Evolutionary conservation across 1,284 basidiomycete species (phyloP).

Genomic region (Microbotryum silenes-acaulis): DNA sequence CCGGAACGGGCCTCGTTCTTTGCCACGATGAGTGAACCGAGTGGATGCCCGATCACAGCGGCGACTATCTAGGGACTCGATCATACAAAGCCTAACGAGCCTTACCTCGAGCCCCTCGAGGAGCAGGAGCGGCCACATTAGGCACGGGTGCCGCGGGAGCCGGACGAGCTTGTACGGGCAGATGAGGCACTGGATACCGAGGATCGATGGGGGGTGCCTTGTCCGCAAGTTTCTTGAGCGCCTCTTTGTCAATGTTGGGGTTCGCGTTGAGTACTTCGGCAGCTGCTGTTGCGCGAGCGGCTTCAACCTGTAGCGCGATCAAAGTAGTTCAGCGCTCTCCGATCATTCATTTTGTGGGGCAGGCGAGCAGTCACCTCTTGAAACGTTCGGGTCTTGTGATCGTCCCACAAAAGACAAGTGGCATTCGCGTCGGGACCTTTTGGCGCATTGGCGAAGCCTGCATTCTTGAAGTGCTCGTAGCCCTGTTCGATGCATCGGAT

Average conservation of each 20-base stretch:
- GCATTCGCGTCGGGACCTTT: neutral
- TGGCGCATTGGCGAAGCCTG: constrained; percentile 11
- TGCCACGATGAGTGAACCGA: too few relatives aligned
- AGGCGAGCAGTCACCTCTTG: constrained; percentile 8
- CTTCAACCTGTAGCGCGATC: constrained; percentile 17
- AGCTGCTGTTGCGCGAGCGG: constrained; percentile 24
- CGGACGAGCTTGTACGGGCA: too few relatives aligned
- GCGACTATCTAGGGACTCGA: too few relatives aligned
- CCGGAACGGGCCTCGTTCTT: too few relatives aligned
- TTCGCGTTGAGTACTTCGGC: constrained; percentile 11
- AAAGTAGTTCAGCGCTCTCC: too few relatives aligned
- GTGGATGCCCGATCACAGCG: too few relatives aligned
- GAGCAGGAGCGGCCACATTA: too few relatives aligned
- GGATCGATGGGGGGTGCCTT: constrained; percentile 5
- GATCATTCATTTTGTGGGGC: neutral
- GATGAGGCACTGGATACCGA: too few relatives aligned
- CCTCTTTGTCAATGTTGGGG: constrained; percentile 14
- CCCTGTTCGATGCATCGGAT: constrained; percentile 6
- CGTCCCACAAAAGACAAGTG: constrained; percentile 28
- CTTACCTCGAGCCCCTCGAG: too few relatives aligned
- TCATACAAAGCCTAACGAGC: too few relatives aligned
- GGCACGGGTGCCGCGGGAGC: too few relatives aligned
- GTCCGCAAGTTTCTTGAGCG: constrained; percentile 23
- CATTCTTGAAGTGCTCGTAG: constrained; percentile 30
- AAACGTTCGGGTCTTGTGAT: constrained; percentile 14